These are phyloP conservation scores for Apophysomyces trapeziformis DNA, from an alignment of 371 early-diverging fungal genomes.

Conservation along the genomic window DNA sequence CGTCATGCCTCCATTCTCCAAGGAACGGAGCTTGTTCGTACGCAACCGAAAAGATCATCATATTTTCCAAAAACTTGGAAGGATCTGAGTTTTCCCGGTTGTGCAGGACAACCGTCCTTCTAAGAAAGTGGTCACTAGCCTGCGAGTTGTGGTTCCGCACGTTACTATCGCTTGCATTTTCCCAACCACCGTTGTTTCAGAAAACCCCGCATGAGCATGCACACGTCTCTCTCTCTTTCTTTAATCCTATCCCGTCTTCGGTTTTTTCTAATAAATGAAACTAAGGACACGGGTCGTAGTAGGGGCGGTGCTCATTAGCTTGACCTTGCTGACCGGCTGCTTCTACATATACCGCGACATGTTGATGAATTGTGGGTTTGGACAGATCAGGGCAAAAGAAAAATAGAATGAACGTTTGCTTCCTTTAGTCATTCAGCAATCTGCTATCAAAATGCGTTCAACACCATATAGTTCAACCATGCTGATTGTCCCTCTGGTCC, in stretches of 20 bases:
- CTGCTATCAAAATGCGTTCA: constrained; percentile 37
- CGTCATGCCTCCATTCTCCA: background rate
- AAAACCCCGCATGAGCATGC: too few relatives aligned
- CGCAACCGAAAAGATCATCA: background rate
- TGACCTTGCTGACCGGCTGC: background rate
- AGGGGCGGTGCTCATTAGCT: background rate
- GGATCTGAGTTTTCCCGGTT: background rate
- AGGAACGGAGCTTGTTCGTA: constrained; percentile 1
- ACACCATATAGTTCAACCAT: constrained; percentile 32
- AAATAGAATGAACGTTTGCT: background rate
- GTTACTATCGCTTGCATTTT: too few relatives aligned
- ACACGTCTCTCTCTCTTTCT: too few relatives aligned
- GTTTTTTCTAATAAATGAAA: background rate
- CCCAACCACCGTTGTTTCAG: too few relatives aligned
- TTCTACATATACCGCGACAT: background rate
- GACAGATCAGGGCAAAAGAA: background rate
- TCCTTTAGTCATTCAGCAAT: constrained; percentile 34
- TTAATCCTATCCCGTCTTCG: background rate
- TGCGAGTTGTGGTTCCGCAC: background rate
- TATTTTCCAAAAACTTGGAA: constrained; percentile 10
- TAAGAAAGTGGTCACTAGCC: background rate
- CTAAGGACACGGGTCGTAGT: background rate
- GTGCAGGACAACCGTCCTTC: background rate
- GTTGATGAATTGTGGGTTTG: background rate
- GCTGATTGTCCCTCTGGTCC: constrained; percentile 20